Conservation (phyloP, 257 asterid genomes). For the Striga asiatica region DNA sequence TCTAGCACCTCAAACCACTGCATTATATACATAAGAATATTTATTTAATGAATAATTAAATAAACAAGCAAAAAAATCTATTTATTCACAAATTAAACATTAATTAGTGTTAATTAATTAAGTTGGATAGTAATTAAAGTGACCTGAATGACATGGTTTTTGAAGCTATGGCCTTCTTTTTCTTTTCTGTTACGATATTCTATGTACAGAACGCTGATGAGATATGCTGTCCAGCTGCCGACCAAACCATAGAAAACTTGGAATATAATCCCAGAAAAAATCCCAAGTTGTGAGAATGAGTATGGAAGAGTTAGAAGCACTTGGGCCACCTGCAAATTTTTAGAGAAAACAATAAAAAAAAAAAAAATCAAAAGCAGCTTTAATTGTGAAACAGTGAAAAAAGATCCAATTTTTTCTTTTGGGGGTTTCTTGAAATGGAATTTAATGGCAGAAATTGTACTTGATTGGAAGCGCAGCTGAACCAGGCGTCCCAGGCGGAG, state of each 20-base stretch:
- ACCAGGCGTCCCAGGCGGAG: conserved; percentile 98
- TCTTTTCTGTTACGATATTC: conserved; percentile 86
- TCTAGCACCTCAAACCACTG: conserved; percentile 98
- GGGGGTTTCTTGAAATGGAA: too few relatives aligned
- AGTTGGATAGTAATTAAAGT: background rate
- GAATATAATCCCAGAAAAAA: conserved; percentile 67
- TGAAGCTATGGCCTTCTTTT: conserved; percentile 81
- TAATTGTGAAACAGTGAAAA: too few relatives aligned
- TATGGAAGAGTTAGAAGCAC: conserved; percentile 85
- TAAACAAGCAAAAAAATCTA: background rate
- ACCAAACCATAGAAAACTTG: conserved; percentile 77
- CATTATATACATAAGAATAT: background rate
- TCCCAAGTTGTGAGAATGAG: conserved; percentile 86
- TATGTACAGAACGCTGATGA: conserved; percentile 76
- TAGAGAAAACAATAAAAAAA: background rate
- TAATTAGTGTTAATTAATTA: too few relatives aligned
- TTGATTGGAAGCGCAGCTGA: conserved; percentile 94
- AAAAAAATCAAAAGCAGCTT: too few relatives aligned
- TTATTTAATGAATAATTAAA: background rate
- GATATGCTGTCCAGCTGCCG: conserved; percentile 98
- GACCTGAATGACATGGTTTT: conserved; percentile 96
- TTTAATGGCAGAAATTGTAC: conserved; percentile 3
- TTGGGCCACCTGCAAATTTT: conserved; percentile 73
- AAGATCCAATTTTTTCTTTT: too few relatives aligned
- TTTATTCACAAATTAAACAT: background rate